Base-by-base conservation (phyloP, 176 grass and related monocot genomes). In the Sorghum bicolor region DNA sequence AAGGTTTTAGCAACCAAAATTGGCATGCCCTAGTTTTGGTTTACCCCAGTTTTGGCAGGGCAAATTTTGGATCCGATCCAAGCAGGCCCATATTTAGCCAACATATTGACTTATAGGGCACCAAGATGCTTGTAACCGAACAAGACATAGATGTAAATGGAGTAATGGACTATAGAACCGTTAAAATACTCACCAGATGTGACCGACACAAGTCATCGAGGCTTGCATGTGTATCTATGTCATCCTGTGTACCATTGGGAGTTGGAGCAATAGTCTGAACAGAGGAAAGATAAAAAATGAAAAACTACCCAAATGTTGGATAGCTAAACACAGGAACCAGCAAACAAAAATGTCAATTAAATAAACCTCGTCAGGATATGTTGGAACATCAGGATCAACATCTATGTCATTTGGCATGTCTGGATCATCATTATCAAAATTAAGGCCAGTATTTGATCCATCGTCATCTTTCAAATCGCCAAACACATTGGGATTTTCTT, bases 191-290 rank as follows among this genome's bases (percentile, higher is more conserved):
- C 88, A 99, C 96, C 91, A 96, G 81, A 80, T 99, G 96, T 34
- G 47, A 90, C 31, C 60, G 85, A 74, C 96, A 96, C 86, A 99
- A 91, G 52, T 92, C 89, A 2, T 90, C 96, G 66, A 99, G 91
- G 85, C 45, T 96, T 86, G 33, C 80, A 84, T 84, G 71, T 40
- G 55, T 85, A 80, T 90, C 85, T 33, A 68, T 47, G 76, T 73
- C 83, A 10, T 82, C 87, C 57, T 92, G 89, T 38, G 81, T 71
- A 57, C n/a, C 86, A 80, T 40, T 70, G 77, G 74, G 68, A 52
- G 58, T 40, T 77, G 40, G 50, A 77, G 75, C 80, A 75, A 38
- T 79, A 74, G 33, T 80, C 73, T 92, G 88, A 79, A 88, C 28
- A 82, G 48, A 76, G 41, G 60, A 55, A 85, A 81, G 75, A 73